Conservation (phyloP, 176 grass and related monocot species). For the Triticum urartu region DNA sequence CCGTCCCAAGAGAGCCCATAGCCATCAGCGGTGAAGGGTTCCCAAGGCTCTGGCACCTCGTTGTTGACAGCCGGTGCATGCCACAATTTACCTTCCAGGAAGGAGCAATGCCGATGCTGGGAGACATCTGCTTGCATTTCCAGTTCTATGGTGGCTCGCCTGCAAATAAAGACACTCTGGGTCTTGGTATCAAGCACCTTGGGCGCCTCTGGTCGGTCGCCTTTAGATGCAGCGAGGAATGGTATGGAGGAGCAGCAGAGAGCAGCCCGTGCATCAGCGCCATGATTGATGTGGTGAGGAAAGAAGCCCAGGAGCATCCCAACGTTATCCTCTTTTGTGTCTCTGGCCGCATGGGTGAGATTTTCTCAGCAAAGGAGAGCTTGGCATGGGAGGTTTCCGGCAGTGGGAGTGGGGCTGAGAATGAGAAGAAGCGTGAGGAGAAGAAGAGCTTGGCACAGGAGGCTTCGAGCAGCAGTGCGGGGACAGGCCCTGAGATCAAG, state of each 20-base stretch:
- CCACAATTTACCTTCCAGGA: background rate
- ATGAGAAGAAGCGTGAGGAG: too few relatives aligned
- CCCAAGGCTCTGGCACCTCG: background rate
- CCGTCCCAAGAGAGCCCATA: background rate
- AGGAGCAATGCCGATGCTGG: background rate
- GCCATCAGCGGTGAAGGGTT: background rate
- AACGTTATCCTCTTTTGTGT: too few relatives aligned
- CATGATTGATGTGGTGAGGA: background rate
- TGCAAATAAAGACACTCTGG: background rate
- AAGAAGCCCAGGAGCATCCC: background rate
- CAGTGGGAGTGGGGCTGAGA: too few relatives aligned
- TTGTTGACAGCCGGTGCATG: background rate
- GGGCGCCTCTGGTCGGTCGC: fast-evolving
- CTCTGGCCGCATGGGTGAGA: too few relatives aligned
- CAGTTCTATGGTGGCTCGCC: background rate
- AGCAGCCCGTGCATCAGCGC: background rate
- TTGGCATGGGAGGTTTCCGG: too few relatives aligned
- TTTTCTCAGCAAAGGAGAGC: too few relatives aligned
- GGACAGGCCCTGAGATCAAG: too few relatives aligned
- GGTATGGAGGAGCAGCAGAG: background rate
- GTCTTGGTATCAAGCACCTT: background rate
- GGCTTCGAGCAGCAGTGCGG: too few relatives aligned
- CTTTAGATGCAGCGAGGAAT: background rate
- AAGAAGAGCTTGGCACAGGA: too few relatives aligned
- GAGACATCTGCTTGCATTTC: fast-evolving